Conservation (phyloP, 768 basidiomycete genomes). For the Amanita jacksonii region DNA sequence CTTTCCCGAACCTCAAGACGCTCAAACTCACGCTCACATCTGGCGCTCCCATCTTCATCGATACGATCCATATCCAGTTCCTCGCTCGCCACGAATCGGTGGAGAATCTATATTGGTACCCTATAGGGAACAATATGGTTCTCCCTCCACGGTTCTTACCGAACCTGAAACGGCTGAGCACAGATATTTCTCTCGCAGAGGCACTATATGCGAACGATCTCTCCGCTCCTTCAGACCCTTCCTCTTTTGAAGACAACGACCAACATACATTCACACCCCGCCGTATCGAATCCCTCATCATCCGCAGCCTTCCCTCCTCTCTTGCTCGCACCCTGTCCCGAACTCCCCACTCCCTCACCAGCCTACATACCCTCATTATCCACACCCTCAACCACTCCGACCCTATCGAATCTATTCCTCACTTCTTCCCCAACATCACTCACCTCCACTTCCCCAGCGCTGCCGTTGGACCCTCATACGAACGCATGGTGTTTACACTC, state of each 20-base stretch:
- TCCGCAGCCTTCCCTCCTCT: constrained; percentile 21
- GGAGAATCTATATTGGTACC: constrained; percentile 38
- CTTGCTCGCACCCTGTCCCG: constrained; percentile 17
- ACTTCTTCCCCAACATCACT: constrained; percentile 28
- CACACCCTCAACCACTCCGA: constrained; percentile 21
- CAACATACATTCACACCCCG: constrained; percentile 14
- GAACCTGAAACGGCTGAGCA: constrained; percentile 27
- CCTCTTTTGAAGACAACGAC: constrained; percentile 4
- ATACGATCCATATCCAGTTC: constrained; percentile 28
- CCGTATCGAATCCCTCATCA: constrained; percentile 26
- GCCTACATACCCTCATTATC: constrained; percentile 25
- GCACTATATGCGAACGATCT: constrained; percentile 21
- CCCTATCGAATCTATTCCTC: constrained; percentile 23
- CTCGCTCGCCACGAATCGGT: constrained; percentile 35
- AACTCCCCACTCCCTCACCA: constrained; percentile 19
- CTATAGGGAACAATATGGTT: constrained; percentile 22
- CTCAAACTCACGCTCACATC: constrained; percentile 32
- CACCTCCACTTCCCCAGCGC: constrained; percentile 30
- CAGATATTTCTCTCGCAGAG: constrained; percentile 24
- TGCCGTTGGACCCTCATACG: constrained; percentile 11
- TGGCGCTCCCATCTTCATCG: constrained; percentile 26
- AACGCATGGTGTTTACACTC: constrained; percentile 14
- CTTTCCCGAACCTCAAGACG: constrained; percentile 31
- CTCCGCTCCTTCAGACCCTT: constrained; percentile 1
- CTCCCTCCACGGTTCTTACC: constrained; percentile 30